Base-by-base conservation (phyloP, 1,284 basidiomycete genomes). In the Erythrobasidium hasegawianum region DNA sequence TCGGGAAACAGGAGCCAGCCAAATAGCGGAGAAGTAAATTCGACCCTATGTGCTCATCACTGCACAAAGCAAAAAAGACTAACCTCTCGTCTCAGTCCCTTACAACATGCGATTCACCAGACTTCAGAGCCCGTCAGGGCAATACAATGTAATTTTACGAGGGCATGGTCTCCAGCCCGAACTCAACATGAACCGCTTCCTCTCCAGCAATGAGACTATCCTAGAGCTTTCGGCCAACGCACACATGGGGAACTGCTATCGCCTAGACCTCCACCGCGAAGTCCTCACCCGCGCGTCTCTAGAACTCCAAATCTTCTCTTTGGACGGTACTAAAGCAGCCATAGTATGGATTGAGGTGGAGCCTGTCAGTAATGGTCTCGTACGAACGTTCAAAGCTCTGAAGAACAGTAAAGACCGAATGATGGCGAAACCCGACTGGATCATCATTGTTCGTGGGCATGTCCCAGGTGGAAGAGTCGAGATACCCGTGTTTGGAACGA, bases 281-380 rank as follows among this genome's bases (percentile, higher is more conserved):
- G 16, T 18, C 5, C 43, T 18, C 43, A 47, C n/a, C 14, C 33
- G 33, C 33, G 33, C 33, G 11, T 7, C 7, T 47, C 14, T 47
- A n/a, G 43, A 24, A 47, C 22, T 47, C 5, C 43, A 47, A 14
- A 47, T 47, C 43, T 18, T 24, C 16, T 47, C 43, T 8, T 24
- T 47, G 8, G 43, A 47, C 14, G 43, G 43, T 14, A 47, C 7
- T 8, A 47, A 47, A 16, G 16, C 43, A 47, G 43, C 43, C 5
- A 24, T 47, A n/a, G 43, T 47, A 24, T 47, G 43, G 43, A 47
- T 47, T 47, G 43, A 47, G 16, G 22, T 24, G n/a, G 43, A 47
- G 33, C 43, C 43, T 47, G 22, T 24, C 8, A 7, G 5, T 8
- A 47, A 24, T 14, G 4, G 7, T 4, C 16, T n/a, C 4, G 43